A percentile compares a stretch with the other conserved stretches of the same genome.
phyloP scores from a whole-genome alignment of 352 stramenopile genomes.

The Globisporangium barbulae region DNA sequence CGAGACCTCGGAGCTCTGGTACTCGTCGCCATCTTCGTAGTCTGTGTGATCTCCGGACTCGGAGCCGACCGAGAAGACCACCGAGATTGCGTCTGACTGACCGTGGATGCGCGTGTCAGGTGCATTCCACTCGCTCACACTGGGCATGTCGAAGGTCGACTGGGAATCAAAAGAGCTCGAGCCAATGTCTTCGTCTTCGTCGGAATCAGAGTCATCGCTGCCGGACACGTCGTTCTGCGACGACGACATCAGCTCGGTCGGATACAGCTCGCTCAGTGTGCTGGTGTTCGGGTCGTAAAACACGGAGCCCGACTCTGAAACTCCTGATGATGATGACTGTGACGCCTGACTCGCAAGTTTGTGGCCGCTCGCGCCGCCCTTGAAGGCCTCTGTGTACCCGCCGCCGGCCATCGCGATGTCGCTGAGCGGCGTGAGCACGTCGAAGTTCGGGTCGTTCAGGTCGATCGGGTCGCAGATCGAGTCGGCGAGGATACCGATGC shows the following conservation, averaged over 20 bases:
- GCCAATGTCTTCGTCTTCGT: conserved; percentile 29
- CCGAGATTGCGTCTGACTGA: conserved; percentile 6
- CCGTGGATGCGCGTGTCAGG: conserved; percentile 16
- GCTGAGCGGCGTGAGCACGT: conserved; percentile 61
- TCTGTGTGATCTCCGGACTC: not conserved
- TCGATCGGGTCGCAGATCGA: conserved; percentile 21
- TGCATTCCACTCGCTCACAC: conserved; percentile 27
- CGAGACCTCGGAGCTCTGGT: conserved; percentile 6
- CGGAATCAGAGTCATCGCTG: conserved; percentile 28
- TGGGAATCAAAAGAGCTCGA: conserved; percentile 15
- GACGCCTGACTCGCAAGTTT: conserved; percentile 20
- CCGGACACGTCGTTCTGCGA: conserved; percentile 30
- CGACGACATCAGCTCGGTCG: conserved; percentile 17
- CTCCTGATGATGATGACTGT: not conserved
- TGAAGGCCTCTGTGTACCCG: conserved; percentile 9
- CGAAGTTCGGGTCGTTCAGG: conserved; percentile 48
- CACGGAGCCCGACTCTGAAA: conserved; percentile 26
- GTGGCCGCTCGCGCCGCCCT: conserved; percentile 2
- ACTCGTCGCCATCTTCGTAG: not conserved
- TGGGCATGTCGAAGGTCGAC: conserved; percentile 39
- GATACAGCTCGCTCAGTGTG: conserved; percentile 23
- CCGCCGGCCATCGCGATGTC: conserved; percentile 38
- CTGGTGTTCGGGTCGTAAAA: conserved; percentile 28
- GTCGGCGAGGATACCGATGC: not conserved
- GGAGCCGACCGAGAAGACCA: conserved; percentile 13